phyloP scores from a whole-genome alignment of 768 basidiomycete genomes.

The Leucocoprinus sp. region DNA sequence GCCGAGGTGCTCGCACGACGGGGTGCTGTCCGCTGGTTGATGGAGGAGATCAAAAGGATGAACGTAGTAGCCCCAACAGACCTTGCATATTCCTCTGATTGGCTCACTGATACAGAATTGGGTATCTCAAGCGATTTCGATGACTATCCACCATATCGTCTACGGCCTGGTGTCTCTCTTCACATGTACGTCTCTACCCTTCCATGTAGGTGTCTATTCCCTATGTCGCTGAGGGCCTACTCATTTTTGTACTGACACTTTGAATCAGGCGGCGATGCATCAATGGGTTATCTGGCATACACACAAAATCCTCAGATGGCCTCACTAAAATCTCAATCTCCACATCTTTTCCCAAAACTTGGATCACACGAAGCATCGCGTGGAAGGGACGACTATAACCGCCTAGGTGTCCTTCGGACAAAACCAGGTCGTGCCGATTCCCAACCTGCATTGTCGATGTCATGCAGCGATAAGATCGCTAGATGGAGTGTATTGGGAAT shows the following conservation, averaged over 20 bases:
- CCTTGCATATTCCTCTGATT: slow-evolving; percentile 32
- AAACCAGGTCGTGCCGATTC: slow-evolving; percentile 94
- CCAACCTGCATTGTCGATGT: slow-evolving; percentile 75
- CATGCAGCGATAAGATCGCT: slow-evolving; percentile 93
- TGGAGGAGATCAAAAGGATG: slow-evolving; percentile 54
- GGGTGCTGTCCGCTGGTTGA: slow-evolving; percentile 68
- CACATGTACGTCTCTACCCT: slow-evolving; percentile 65
- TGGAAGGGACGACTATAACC: slow-evolving; percentile 74
- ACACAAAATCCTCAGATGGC: slow-evolving; percentile 73
- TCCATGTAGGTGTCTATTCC: slow-evolving; percentile 34
- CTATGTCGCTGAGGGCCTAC: not conserved
- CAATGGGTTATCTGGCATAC: slow-evolving; percentile 67
- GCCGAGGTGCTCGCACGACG: slow-evolving; percentile 89
- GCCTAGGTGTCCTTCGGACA: slow-evolving; percentile 75
- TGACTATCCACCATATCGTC: slow-evolving; percentile 28
- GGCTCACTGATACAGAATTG: slow-evolving; percentile 1
- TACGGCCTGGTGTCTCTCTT: slow-evolving; percentile 41
- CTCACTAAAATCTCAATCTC: slow-evolving; percentile 50
- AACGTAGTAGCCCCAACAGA: slow-evolving; percentile 14
- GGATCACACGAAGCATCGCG: slow-evolving; percentile 41
- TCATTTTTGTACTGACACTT: not conserved
- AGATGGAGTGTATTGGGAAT: slow-evolving; percentile 79
- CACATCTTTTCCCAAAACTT: slow-evolving; percentile 26
- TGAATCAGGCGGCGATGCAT: slow-evolving; percentile 77
- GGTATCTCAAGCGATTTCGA: slow-evolving; percentile 8